Conservation (phyloP, 1,139 yeast species). For the Diutina catenulata region DNA sequence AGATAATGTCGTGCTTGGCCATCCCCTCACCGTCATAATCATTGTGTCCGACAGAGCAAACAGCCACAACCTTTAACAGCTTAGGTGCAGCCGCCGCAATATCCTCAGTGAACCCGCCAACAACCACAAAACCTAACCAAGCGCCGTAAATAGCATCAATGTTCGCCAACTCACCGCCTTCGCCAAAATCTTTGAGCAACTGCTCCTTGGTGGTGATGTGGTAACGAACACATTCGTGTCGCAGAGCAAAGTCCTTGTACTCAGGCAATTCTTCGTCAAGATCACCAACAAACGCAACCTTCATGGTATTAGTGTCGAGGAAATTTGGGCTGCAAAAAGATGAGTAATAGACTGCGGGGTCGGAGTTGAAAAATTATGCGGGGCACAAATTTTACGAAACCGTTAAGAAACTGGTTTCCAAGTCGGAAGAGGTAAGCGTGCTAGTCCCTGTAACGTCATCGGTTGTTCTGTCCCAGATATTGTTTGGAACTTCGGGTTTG, state of each 20-base stretch:
- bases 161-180: slow-evolving; percentile 23
- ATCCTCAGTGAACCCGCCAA: slow-evolving; percentile 39
- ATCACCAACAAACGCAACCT: slow-evolving; percentile 36
- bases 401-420: no score
- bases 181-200: slow-evolving; percentile 24
- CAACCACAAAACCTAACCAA: slow-evolving; percentile 40
- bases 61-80: slow-evolving; percentile 41
- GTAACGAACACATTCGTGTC: slow-evolving; percentile 34
- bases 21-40: slow-evolving; percentile 34
- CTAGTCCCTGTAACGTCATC: no score
- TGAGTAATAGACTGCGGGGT: no score
- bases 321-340: no score
- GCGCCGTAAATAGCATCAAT: slow-evolving; percentile 53
- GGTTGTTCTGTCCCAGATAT: no score
- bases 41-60: slow-evolving; percentile 66
- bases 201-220: slow-evolving; percentile 28
- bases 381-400: no score
- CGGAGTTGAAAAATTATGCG: no score
- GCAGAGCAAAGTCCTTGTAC: slow-evolving; percentile 21
- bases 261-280: slow-evolving; percentile 25
- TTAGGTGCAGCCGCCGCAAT: slow-evolving; percentile 41
- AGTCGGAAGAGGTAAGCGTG: no score
- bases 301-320: no score
- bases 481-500: no score
- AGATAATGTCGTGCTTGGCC: slow-evolving; percentile 30